Percentiles rank a stretch among this genome's conserved stretches.
Conservation (phyloP, 1,284 basidiomycete species). For the Ustilago tritici region DNA sequence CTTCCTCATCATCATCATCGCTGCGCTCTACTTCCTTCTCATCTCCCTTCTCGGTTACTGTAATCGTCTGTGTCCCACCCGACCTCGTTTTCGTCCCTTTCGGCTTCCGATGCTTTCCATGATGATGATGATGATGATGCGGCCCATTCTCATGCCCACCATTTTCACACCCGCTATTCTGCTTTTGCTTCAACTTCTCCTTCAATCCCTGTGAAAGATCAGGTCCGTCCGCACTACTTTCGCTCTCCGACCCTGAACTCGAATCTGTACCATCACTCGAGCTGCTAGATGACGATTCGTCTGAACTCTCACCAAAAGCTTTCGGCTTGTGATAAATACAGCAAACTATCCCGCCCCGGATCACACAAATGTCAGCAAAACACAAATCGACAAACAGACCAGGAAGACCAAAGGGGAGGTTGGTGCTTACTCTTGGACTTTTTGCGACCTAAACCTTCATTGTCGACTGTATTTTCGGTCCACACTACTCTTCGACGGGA, state of each 20-base stretch:
- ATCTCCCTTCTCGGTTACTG: conserved; percentile 1
- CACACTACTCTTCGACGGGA: conserved; percentile 54
- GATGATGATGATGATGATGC: background rate
- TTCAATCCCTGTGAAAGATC: conserved; percentile 4
- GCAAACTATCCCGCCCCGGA: conserved; percentile 46
- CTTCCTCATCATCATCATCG: conserved; percentile 9
- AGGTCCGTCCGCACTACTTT: background rate
- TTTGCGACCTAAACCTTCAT: conserved; percentile 63
- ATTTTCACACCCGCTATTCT: background rate
- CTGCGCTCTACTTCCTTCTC: background rate
- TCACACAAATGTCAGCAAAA: too few relatives aligned
- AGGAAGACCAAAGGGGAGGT: background rate
- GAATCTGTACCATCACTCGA: background rate
- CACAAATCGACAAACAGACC: too few relatives aligned
- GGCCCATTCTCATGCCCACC: too few relatives aligned
- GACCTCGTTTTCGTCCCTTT: conserved; percentile 8
- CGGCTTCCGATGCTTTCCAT: background rate
- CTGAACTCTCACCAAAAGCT: conserved; percentile 63
- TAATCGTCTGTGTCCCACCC: conserved; percentile 23
- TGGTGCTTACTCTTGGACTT: conserved; percentile 63
- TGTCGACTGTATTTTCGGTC: conserved; percentile 64
- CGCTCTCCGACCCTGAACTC: conserved; percentile 15
- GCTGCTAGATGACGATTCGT: conserved; percentile 29
- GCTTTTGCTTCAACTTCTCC: conserved; percentile 19
- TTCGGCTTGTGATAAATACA: conserved; percentile 68